phyloP scores from a whole-genome alignment of 768 basidiomycete genomes.

The Trametes punicea region DNA sequence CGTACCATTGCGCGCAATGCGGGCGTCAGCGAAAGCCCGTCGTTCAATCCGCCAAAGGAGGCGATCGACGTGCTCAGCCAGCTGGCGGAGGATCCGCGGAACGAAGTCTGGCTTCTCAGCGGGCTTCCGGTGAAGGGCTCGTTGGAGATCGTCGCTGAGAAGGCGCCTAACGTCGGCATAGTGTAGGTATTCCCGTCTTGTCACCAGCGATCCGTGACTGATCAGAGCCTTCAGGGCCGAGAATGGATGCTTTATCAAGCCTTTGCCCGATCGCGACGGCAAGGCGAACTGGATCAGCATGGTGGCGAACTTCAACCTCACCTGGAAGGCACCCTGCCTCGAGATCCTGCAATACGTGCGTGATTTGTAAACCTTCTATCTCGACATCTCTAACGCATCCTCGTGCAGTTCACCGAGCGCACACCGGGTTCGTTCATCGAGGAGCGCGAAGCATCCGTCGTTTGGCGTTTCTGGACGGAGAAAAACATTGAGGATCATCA shows the following conservation, averaged over 20 bases:
- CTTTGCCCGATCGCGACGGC: constrained; percentile 33
- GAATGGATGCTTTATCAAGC: constrained; percentile 84
- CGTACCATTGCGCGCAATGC: constrained; percentile 22
- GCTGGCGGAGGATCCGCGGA: constrained; percentile 60
- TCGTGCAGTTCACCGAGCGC: constrained; percentile 76
- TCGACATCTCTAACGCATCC: background rate
- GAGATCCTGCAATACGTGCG: constrained; percentile 84
- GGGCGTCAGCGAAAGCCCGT: constrained; percentile 5
- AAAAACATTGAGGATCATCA: constrained; percentile 29
- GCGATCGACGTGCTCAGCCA: constrained; percentile 48
- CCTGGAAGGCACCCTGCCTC: constrained; percentile 77
- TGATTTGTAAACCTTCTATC: constrained; percentile 15
- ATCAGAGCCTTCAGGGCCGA: constrained; percentile 53
- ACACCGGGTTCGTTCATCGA: constrained; percentile 85
- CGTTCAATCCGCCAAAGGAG: constrained; percentile 38
- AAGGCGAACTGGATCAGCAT: constrained; percentile 69
- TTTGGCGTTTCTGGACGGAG: constrained; percentile 83
- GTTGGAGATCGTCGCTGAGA: constrained; percentile 58
- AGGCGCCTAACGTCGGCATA: constrained; percentile 68
- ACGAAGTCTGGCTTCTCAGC: constrained; percentile 82
- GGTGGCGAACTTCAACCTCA: constrained; percentile 73
- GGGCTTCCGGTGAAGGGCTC: constrained; percentile 63
- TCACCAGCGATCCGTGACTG: constrained; percentile 1
- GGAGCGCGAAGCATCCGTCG: constrained; percentile 75
- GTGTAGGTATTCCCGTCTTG: constrained; percentile 45